phyloP scores from a whole-genome alignment of 2,329 filamentous ascomycete genomes.

The Penicillium crustosum region DNA sequence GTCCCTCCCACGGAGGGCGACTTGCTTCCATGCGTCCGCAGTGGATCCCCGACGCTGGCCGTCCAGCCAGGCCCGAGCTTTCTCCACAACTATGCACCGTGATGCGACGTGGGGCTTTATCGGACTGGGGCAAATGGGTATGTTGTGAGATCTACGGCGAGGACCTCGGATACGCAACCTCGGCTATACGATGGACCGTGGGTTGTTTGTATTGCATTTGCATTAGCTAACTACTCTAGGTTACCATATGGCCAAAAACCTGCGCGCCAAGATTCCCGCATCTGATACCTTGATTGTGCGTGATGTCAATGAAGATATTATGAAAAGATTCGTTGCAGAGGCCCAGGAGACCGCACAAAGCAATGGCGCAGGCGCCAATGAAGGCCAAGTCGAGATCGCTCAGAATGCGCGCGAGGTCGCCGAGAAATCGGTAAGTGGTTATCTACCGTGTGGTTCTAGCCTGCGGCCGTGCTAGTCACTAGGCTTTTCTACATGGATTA shows the following conservation, averaged over 20 bases:
- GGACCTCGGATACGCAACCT: not conserved
- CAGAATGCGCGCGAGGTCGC: slow-evolving; percentile 61
- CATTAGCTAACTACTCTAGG: slow-evolving; percentile 46
- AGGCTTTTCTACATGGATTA: not conserved
- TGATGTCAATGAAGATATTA: slow-evolving; percentile 62
- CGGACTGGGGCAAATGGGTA: slow-evolving; percentile 62
- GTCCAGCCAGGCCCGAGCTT: slow-evolving; percentile 32
- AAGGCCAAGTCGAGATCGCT: slow-evolving; percentile 56
- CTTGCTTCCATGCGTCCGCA: slow-evolving; percentile 10
- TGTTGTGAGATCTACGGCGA: slow-evolving; percentile 19
- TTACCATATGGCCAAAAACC: slow-evolving; percentile 71
- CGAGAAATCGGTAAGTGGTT: slow-evolving; percentile 62
- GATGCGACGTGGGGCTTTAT: slow-evolving; percentile 60
- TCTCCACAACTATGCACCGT: slow-evolving; percentile 49
- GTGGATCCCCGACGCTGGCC: slow-evolving; percentile 17
- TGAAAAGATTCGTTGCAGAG: slow-evolving; percentile 59
- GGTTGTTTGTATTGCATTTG: not conserved
- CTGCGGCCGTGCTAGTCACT: not conserved
- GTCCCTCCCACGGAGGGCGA: slow-evolving; percentile 8
- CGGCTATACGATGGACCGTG: not conserved
- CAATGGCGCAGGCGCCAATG: slow-evolving; percentile 31
- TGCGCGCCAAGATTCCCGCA: slow-evolving; percentile 64
- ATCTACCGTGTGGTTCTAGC: not conserved
- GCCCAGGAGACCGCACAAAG: slow-evolving; percentile 34
- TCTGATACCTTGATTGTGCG: slow-evolving; percentile 64